A percentile compares a stretch with the other conserved stretches of the same genome.
These are phyloP conservation scores for Crithidia brevicula DNA, from an alignment of 208 protist genomes.

Conservation along the genomic window DNA sequence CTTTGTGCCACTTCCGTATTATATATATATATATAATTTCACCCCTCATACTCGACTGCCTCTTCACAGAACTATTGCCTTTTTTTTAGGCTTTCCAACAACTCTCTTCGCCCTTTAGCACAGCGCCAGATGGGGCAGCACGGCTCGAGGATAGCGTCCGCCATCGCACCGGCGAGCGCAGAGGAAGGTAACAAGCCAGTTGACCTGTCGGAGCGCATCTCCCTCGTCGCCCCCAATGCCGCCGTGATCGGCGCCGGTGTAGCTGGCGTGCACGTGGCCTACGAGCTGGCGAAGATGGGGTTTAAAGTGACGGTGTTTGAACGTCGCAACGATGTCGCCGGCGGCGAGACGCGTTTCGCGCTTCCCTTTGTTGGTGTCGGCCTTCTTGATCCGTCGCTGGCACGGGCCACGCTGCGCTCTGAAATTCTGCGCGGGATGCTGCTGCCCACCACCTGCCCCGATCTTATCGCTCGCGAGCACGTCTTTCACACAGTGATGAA, in stretches of 20 bases:
- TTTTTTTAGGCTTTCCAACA: not conserved
- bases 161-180: not conserved
- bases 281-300: constrained; percentile 81
- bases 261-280: constrained; percentile 83
- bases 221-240: constrained; percentile 52
- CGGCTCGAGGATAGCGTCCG: constrained; percentile 12
- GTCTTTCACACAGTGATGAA: constrained; percentile 67
- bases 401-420: constrained; percentile 28
- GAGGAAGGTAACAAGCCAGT: not conserved
- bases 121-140: constrained; percentile 24
- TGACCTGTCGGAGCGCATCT: constrained; percentile 41
- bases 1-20: no score
- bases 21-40: no score
- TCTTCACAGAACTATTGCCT: not conserved
- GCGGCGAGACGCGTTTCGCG: constrained; percentile 59
- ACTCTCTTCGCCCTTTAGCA: no score
- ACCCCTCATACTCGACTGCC: no score
- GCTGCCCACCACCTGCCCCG: constrained; percentile 40
- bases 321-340: constrained; percentile 36
- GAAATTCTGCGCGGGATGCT: constrained; percentile 58
- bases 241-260: constrained; percentile 87
- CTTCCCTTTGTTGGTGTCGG: constrained; percentile 83
- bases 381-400: constrained; percentile 64
- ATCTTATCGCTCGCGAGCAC: constrained; percentile 62
- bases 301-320: constrained; percentile 90